Evolutionary conservation across 2,329 filamentous ascomycete genomes (phyloP).

Genomic region (Neofusicoccum laricinum): DNA sequence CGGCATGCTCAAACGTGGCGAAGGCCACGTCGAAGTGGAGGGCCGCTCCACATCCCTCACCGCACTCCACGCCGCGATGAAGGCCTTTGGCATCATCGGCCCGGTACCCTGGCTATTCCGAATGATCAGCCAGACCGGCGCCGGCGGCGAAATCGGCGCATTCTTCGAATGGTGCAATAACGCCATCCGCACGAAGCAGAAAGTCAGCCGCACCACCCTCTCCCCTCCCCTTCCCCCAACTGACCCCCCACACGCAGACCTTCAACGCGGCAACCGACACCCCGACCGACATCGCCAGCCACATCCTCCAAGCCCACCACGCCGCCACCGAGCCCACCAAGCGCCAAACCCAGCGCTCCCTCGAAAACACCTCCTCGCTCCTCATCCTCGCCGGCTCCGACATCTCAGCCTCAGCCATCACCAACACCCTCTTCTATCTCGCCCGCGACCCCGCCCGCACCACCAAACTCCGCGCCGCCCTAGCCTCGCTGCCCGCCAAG

Average conservation of each 20-base stretch:
- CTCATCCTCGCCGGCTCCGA: constrained; percentile 32
- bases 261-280: neutral
- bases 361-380: constrained; percentile 33
- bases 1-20: constrained; percentile 31
- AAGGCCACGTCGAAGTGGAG: constrained; percentile 25
- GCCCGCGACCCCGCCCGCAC: constrained; percentile 18
- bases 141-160: neutral
- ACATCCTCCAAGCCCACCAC: constrained; percentile 33
- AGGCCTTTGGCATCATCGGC: constrained; percentile 31
- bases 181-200: neutral
- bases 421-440: constrained; percentile 20
- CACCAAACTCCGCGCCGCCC: constrained; percentile 6
- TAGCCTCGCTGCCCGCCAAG: neutral
- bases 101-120: constrained; percentile 38
- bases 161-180: constrained; percentile 6
- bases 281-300: constrained; percentile 34
- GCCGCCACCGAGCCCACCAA: constrained; percentile 36
- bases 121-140: constrained; percentile 21
- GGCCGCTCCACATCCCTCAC: neutral
- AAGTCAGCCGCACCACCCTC: neutral
- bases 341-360: constrained; percentile 18
- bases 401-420: neutral
- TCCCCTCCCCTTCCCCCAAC: neutral
- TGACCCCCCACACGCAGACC: neutral
- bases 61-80: constrained; percentile 37